phyloP scores from a whole-genome alignment of 352 stramenopile genomes.

The Phytophthora colocasiae region DNA sequence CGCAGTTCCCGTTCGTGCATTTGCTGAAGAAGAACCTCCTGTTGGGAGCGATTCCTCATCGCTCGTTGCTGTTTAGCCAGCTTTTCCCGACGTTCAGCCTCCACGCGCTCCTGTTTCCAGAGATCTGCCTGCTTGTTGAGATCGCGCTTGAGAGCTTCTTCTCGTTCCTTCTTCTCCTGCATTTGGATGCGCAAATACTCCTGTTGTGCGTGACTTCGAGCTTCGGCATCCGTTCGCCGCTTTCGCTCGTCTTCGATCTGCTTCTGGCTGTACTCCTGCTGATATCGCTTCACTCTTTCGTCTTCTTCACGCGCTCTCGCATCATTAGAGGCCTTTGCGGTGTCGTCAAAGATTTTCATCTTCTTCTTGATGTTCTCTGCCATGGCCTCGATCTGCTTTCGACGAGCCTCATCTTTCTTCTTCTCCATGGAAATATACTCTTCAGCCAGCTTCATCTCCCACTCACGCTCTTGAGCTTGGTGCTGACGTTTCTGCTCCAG shows the following conservation, averaged over 20 bases:
- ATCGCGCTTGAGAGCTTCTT: conserved; percentile 59
- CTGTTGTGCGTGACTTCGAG: conserved; percentile 55
- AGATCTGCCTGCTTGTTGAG: conserved; percentile 84
- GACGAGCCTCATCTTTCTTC: conserved; percentile 65
- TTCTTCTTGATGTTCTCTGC: conserved; percentile 77
- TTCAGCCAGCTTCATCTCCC: conserved; percentile 71
- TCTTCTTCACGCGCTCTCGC: conserved; percentile 73
- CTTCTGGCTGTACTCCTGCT: conserved; percentile 69
- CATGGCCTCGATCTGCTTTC: conserved; percentile 76
- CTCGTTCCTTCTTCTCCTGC: conserved; percentile 72
- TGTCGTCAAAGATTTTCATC: conserved; percentile 89
- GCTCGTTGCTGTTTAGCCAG: conserved; percentile 59
- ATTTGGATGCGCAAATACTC: conserved; percentile 69
- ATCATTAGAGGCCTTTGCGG: conserved; percentile 71
- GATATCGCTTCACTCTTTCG: conserved; percentile 62
- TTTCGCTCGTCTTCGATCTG: conserved; percentile 62
- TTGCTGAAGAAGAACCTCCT: conserved; percentile 72
- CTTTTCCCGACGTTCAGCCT: conserved; percentile 63
- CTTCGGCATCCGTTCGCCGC: conserved; percentile 62
- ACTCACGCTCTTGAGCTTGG: conserved; percentile 58
- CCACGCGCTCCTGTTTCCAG: conserved; percentile 73
- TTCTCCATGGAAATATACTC: conserved; percentile 83
- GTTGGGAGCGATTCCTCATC: conserved; percentile 60
- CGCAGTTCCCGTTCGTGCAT: conserved; percentile 74
- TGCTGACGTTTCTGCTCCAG: conserved; percentile 64